Conservation (phyloP, 495 filamentous ascomycete genomes). For the Xylaria flabelliformis region DNA sequence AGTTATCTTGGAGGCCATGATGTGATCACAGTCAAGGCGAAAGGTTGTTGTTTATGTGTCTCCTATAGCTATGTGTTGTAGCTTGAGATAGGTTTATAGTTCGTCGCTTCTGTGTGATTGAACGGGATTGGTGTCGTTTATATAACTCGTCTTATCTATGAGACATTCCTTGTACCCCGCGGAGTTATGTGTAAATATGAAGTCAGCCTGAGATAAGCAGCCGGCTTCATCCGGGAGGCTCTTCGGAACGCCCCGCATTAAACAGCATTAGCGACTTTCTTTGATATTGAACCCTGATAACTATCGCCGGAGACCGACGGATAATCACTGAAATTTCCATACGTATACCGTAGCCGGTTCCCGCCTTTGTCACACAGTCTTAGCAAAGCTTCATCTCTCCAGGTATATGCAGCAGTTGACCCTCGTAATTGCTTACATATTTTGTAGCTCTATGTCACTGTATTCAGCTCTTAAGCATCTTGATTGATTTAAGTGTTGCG, state of each 20-base stretch:
- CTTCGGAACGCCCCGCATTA: constrained; percentile 21
- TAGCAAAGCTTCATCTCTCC: background rate
- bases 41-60: background rate
- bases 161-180: background rate
- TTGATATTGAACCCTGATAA: constrained; percentile 1
- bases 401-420: background rate
- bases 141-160: constrained; percentile 16
- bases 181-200: background rate
- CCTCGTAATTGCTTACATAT: background rate
- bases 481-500: background rate
- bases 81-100: background rate
- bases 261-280: background rate
- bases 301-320: constrained; percentile 8
- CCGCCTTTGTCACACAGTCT: background rate
- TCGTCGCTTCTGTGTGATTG: background rate
- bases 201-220: background rate
- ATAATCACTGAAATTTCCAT: background rate
- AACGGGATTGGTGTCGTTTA: background rate
- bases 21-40: background rate
- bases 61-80: background rate
- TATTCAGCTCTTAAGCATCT: background rate
- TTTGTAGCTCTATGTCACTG: background rate
- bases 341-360: background rate
- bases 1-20: constrained; percentile 26
- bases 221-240: constrained; percentile 20